Evolutionary conservation across 306 rosid species (phyloP).

Genomic region (Glycyrrhiza uralensis): DNA sequence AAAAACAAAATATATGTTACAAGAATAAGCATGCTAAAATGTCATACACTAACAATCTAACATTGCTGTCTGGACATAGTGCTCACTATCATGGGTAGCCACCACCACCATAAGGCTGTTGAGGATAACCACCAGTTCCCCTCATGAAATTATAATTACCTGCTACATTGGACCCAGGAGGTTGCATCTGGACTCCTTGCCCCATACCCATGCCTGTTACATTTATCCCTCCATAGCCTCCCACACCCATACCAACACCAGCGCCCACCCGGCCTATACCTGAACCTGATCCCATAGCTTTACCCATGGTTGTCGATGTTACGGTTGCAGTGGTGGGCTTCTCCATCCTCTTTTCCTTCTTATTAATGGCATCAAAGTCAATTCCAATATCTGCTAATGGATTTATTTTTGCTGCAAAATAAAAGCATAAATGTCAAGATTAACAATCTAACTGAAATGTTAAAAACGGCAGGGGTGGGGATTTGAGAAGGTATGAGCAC

Average conservation of each 20-base stretch:
- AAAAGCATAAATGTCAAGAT: constrained; percentile 11
- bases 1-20: neutral
- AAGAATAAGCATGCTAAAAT: constrained; percentile 25
- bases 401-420: constrained; percentile 71
- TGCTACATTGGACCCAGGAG: constrained; percentile 49
- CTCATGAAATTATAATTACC: constrained; percentile 64
- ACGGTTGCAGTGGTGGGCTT: constrained; percentile 53
- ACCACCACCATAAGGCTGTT: constrained; percentile 64
- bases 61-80: neutral
- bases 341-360: constrained; percentile 92
- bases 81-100: constrained; percentile 48
- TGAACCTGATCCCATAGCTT: constrained; percentile 95
- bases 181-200: constrained; percentile 61
- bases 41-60: constrained; percentile 22
- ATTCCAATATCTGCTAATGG: constrained; percentile 81
- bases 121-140: constrained; percentile 64
- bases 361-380: constrained; percentile 80
- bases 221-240: constrained; percentile 35
- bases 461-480: neutral
- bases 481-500: constrained; percentile 28
- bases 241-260: constrained; percentile 32
- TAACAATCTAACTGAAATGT: neutral
- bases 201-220: constrained; percentile 53
- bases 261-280: constrained; percentile 80
- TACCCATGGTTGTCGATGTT: constrained; percentile 73